Evolutionary conservation across 495 filamentous ascomycete genomes (phyloP).

Genomic region (Amniculicola lignicola): DNA sequence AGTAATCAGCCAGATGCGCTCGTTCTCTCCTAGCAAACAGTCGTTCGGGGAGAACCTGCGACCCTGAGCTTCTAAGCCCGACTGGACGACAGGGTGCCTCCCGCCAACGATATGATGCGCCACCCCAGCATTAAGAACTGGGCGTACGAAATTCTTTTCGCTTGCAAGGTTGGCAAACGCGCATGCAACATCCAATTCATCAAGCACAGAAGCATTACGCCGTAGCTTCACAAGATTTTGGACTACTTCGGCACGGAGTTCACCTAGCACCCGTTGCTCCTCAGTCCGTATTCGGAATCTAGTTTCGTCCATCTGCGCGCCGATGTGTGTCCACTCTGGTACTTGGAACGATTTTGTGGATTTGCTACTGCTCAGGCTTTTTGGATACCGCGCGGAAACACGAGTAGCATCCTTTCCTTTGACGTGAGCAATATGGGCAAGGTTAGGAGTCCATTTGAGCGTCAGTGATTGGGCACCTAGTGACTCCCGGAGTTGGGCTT

Average conservation of each 20-base stretch:
- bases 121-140: constrained; percentile 56
- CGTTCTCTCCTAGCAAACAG: constrained; percentile 64
- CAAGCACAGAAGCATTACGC: constrained; percentile 81
- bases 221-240: constrained; percentile 75
- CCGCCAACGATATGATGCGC: constrained; percentile 72
- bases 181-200: constrained; percentile 85
- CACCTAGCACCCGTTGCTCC: constrained; percentile 69
- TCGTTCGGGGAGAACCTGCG: constrained; percentile 83
- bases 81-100: constrained; percentile 84
- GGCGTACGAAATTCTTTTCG: constrained; percentile 70
- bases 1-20: constrained; percentile 83
- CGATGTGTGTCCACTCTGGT: constrained; percentile 77
- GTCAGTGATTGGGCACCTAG: constrained; percentile 54
- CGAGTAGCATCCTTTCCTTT: constrained; percentile 69
- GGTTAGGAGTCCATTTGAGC: constrained; percentile 75
- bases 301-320: constrained; percentile 66
- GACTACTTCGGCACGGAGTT: constrained; percentile 71
- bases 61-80: constrained; percentile 73
- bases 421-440: constrained; percentile 87
- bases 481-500: constrained; percentile 55
- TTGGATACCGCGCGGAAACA: constrained; percentile 27
- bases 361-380: constrained; percentile 70
- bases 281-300: constrained; percentile 74
- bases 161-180: constrained; percentile 75
- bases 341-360: constrained; percentile 81